Percentiles rank a stretch among this genome's conserved stretches.
Evolutionary conservation across 2,329 filamentous ascomycete genomes (phyloP).

Genomic region (Colletotrichum truncatum): DNA sequence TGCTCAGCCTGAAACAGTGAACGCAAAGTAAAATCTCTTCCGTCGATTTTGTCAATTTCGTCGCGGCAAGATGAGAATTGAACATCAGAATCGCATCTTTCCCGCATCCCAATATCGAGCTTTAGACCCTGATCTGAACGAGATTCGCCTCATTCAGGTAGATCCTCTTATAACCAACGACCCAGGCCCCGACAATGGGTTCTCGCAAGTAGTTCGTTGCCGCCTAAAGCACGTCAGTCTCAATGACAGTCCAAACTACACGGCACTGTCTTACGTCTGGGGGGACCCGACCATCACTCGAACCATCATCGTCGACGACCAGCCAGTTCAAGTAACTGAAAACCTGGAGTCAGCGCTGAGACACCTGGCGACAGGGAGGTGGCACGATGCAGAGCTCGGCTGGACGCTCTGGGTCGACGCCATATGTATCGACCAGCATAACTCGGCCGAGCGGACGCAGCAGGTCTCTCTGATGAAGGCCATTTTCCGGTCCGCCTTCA

Average conservation of each 20-base stretch:
- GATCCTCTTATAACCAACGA: neutral
- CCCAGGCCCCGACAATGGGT: neutral
- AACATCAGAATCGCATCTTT: no score
- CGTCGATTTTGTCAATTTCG: no score
- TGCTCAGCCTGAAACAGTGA: no score
- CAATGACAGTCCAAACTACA: neutral
- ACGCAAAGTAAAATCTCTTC: no score
- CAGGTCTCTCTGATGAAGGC: neutral
- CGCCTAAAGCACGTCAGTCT: neutral
- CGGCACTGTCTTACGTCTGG: conserved; percentile 4
- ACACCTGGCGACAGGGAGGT: neutral
- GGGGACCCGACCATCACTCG: neutral
- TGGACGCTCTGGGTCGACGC: conserved; percentile 8
- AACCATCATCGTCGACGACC: neutral
- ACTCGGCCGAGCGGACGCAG: neutral
- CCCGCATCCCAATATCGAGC: no score
- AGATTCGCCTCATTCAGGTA: conserved; percentile 2
- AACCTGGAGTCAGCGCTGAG: neutral
- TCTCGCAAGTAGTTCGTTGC: no score
- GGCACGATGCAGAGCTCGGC: neutral
- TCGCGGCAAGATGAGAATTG: no score
- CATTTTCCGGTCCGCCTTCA: neutral
- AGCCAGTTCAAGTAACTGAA: neutral
- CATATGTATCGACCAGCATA: conserved; percentile 1
- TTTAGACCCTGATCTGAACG: no score